Evolutionary conservation across 257 asterid genomes (phyloP), one percentile per base, ranked within the genome.

Genomic region (Solanum gracilifrons): DNA sequence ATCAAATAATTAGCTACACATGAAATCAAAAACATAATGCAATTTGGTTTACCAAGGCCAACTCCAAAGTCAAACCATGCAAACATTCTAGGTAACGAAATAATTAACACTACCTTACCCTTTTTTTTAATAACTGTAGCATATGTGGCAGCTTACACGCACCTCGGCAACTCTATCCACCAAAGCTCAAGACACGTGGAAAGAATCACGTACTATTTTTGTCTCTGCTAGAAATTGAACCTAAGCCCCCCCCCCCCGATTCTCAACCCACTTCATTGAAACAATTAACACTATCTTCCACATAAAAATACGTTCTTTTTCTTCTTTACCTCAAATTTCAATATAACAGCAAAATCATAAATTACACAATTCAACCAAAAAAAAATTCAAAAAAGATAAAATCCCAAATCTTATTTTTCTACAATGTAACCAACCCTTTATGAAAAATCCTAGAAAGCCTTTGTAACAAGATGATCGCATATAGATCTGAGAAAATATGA

Each of bases 401-500:
- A 58, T 55, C 86, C 33, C n/a, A 18, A 72, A 16, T 32, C 79
- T 72, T 72, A 23, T 72, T 72, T 72, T 8, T 72, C 79, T 18
- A 48, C 43, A 58, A 58, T 29, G 75, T 33, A 83, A 33, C 46
- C 20, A 29, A 69, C n/a, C 18, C 12, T 9, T 3, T 7, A 69
- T 31, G n/a, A 31, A 69, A 31, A 69, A 69, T 69, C 37, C 55
- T 5, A 43, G 1, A 41, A 85, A 64, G 13, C 4, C 29, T 85
- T 25, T 10, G 31, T 18, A 37, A 85, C 9, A 43, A 71, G 80
- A 15, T 68, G 66, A 39, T 20, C 36, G 13, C 20, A 69, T 69
- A 74, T n/a, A 85, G 87, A 71, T 85, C 87, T 85, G 37, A 85
- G 79, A 36, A 84, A 7, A 64, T 3, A 64, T 84, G 7, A 29